Conservation (phyloP, 2,329 filamentous ascomycete species). For the Colletotrichum viniferum region DNA sequence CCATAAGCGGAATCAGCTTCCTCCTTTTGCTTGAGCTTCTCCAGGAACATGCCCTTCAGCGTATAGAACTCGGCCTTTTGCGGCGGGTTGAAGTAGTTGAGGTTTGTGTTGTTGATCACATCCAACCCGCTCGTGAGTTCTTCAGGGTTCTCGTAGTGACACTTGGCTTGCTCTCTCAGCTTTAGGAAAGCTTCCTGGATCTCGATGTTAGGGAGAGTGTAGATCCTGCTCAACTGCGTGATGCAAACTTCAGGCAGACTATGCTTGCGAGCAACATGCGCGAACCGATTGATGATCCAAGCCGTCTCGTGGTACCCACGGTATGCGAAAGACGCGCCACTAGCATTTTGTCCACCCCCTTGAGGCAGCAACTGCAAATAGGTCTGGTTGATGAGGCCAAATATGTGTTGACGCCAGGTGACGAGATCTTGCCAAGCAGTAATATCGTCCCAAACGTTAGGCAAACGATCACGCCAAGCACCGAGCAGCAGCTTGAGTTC, state of each 20-base stretch:
- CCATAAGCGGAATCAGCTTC: slow-evolving; percentile 95
- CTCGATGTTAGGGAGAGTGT: slow-evolving; percentile 98
- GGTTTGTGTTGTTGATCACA: slow-evolving; percentile 99
- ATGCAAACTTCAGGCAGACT: slow-evolving; percentile 97
- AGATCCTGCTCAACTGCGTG: slow-evolving; percentile 94
- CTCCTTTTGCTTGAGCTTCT: slow-evolving; percentile 87
- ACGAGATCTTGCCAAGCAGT: slow-evolving; percentile 99
- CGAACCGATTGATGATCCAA: slow-evolving; percentile 99
- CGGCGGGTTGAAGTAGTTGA: slow-evolving; percentile 95
- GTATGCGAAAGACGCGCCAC: slow-evolving; percentile 93
- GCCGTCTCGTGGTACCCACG: slow-evolving; percentile 98
- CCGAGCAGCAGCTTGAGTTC: slow-evolving; percentile 93
- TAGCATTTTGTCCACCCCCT: slow-evolving; percentile 75
- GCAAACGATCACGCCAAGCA: slow-evolving; percentile 93
- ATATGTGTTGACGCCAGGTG: slow-evolving; percentile 99
- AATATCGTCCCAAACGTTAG: slow-evolving; percentile 99
- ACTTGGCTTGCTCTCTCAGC: slow-evolving; percentile 97
- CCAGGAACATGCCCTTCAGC: slow-evolving; percentile 98
- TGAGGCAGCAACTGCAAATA: slow-evolving; percentile 86
- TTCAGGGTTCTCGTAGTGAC: slow-evolving; percentile 94
- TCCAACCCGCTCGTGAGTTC: slow-evolving; percentile 93
- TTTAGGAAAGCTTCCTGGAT: slow-evolving; percentile 99
- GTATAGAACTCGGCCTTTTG: slow-evolving; percentile 99
- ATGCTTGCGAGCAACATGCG: slow-evolving; percentile 96
- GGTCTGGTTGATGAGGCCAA: slow-evolving; percentile 93